phyloP scores from a whole-genome alignment of 495 filamentous ascomycete species.

The Parmelia sp. region DNA sequence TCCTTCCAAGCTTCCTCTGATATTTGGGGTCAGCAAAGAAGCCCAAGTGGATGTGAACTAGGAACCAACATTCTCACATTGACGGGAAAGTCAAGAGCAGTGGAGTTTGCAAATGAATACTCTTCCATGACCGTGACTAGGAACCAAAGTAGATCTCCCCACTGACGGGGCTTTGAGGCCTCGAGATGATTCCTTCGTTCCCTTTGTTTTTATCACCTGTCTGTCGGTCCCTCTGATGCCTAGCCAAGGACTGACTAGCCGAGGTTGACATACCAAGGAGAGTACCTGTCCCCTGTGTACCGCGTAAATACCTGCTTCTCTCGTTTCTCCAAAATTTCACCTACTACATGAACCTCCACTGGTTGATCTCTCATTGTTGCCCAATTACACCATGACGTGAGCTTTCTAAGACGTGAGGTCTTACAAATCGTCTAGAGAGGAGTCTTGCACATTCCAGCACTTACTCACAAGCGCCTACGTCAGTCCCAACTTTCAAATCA shows the following conservation, averaged over 20 bases:
- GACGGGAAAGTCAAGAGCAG: conserved; percentile 67
- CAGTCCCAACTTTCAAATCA: not conserved
- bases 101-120: conserved; percentile 87
- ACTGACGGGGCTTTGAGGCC: not conserved
- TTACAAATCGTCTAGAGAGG: too few relatives aligned
- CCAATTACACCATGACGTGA: too few relatives aligned
- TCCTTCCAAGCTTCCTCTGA: conserved; percentile 79
- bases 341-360: too few relatives aligned
- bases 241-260: too few relatives aligned
- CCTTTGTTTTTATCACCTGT: too few relatives aligned
- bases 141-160: not conserved
- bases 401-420: too few relatives aligned
- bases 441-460: not conserved
- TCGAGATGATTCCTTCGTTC: not conserved
- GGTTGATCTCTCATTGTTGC: too few relatives aligned
- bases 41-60: conserved; percentile 1
- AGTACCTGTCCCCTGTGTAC: too few relatives aligned
- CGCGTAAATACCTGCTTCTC: too few relatives aligned
- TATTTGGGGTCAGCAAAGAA: conserved; percentile 14
- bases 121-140: conserved; percentile 61
- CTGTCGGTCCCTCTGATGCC: too few relatives aligned
- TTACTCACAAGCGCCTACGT: not conserved
- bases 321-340: too few relatives aligned
- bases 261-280: too few relatives aligned
- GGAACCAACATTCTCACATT: conserved; percentile 69